Conservation (phyloP, 169 alveolate species). For the Plasmodium vivax region DNA sequence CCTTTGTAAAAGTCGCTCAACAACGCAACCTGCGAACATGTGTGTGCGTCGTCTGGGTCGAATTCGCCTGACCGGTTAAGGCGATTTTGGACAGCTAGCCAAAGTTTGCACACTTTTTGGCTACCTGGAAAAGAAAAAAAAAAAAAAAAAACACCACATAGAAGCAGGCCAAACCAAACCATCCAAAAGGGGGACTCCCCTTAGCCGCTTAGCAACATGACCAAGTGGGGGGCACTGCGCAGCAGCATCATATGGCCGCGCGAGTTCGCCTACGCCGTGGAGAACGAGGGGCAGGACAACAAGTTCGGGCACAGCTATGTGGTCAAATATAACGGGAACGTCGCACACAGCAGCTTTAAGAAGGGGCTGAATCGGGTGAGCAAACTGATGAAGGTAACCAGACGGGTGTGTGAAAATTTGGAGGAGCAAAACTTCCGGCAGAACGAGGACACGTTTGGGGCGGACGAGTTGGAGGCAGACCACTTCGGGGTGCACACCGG, state of each 20-base stretch:
- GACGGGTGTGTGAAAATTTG: slow-evolving; percentile 7
- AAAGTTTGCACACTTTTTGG: background rate
- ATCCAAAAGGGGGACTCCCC: background rate
- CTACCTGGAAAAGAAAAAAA: background rate
- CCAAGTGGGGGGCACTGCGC: slow-evolving; percentile 26
- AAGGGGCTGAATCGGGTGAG: slow-evolving; percentile 12
- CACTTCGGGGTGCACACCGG: background rate
- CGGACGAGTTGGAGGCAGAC: slow-evolving; percentile 9
- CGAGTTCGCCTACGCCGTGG: slow-evolving; percentile 47
- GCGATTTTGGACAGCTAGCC: background rate
- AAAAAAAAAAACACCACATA: background rate
- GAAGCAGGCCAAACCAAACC: background rate
- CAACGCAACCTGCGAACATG: background rate
- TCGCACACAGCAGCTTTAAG: slow-evolving; percentile 32
- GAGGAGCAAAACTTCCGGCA: slow-evolving; percentile 13
- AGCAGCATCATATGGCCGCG: slow-evolving; percentile 47
- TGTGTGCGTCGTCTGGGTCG: background rate
- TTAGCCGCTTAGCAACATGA: slow-evolving; percentile 8
- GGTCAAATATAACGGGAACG: slow-evolving; percentile 56
- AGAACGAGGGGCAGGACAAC: slow-evolving; percentile 58
- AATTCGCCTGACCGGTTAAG: slow-evolving; percentile 30
- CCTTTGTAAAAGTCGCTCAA: background rate
- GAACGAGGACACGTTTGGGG: background rate
- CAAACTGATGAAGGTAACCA: slow-evolving; percentile 24
- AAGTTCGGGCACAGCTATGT: slow-evolving; percentile 62